A percentile compares a stretch with the other conserved stretches of the same genome.
phyloP scores from a whole-genome alignment of 768 basidiomycete genomes.

The Rhizopogon sp. region DNA sequence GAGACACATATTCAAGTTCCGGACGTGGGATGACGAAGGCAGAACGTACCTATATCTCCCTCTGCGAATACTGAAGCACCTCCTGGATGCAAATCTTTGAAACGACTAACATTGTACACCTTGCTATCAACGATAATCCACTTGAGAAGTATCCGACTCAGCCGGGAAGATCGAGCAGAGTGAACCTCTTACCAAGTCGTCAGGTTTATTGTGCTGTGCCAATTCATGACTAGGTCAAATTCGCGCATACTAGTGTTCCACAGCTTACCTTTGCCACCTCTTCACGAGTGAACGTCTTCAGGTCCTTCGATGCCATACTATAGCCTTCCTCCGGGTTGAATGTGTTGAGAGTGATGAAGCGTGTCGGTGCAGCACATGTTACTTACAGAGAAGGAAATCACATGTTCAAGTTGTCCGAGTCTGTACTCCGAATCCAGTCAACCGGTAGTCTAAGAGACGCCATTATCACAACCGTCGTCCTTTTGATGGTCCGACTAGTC shows the following conservation, averaged over 20 bases:
- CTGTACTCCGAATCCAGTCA: no score
- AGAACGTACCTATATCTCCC: conserved; percentile 58
- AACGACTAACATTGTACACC: conserved; percentile 77
- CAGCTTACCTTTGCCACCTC: conserved; percentile 62
- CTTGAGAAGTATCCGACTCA: conserved; percentile 26
- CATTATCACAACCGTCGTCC: no score
- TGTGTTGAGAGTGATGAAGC: neutral
- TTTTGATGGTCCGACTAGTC: no score
- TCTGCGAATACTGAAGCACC: conserved; percentile 70
- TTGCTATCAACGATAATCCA: conserved; percentile 84
- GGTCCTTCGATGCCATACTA: neutral
- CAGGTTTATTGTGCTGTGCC: conserved; percentile 68
- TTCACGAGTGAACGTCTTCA: conserved; percentile 49
- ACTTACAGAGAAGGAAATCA: neutral
- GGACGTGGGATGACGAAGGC: neutral
- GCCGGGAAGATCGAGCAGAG: neutral
- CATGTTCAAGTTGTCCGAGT: neutral
- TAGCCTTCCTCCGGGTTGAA: neutral
- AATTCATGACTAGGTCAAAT: neutral
- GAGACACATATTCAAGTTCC: neutral
- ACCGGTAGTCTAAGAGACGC: no score
- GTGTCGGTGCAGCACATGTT: neutral
- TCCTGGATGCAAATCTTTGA: conserved; percentile 80
- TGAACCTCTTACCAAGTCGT: conserved; percentile 53
- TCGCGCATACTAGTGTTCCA: neutral